Percentiles rank a stretch among this genome's conserved stretches.
Evolutionary conservation across 2,329 filamentous ascomycete genomes (phyloP).

Genomic region (Aspergillus novofumigatus): DNA sequence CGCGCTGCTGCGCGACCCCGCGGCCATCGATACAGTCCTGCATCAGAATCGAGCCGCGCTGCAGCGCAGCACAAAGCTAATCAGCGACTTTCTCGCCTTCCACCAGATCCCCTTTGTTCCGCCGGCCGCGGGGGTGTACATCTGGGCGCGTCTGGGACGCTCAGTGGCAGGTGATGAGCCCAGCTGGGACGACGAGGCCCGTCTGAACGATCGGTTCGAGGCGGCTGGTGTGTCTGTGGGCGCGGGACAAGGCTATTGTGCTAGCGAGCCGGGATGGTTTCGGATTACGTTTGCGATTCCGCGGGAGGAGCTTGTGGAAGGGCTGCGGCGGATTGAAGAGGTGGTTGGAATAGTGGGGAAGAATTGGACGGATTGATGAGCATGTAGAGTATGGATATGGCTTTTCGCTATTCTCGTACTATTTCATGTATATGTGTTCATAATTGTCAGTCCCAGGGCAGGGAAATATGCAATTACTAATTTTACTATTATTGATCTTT

Average conservation of each 20-base stretch:
- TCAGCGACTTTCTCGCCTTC: not conserved
- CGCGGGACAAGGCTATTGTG: not conserved
- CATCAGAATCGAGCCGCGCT: not conserved
- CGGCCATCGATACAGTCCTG: not conserved
- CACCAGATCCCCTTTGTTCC: not conserved
- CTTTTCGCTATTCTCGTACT: no score
- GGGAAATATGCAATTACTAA: no score
- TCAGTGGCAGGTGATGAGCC: no score
- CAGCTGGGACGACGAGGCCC: not conserved
- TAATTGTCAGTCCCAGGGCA: no score
- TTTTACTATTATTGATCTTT: no score
- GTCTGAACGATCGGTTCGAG: not conserved
- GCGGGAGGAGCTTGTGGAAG: not conserved
- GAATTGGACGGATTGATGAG: no score
- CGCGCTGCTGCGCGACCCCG: not conserved
- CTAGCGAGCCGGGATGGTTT: not conserved
- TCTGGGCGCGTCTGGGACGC: not conserved
- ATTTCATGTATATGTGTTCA: no score
- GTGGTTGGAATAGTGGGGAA: no score
- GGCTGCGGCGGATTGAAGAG: not conserved
- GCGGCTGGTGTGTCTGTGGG: not conserved
- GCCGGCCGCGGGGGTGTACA: not conserved
- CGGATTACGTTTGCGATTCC: not conserved
- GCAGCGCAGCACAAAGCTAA: not conserved
- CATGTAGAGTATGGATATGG: no score